Evolutionary conservation across 345 rosid genomes (phyloP).

Genomic region (Camelina hispida): DNA sequence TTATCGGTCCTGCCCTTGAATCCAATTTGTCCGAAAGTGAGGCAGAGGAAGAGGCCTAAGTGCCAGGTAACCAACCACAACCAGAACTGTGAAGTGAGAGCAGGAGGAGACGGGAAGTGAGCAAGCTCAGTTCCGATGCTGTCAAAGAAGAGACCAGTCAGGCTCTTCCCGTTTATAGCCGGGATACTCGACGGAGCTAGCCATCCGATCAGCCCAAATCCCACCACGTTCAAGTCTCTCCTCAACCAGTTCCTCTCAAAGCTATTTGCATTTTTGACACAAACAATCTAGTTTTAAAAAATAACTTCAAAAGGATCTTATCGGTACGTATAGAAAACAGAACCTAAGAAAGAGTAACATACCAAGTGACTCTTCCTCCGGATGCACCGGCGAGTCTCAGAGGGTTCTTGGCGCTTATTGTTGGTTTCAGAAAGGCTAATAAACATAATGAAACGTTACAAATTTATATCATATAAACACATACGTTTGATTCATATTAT

Average conservation of each 20-base stretch:
- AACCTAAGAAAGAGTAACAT: slow-evolving; percentile 4
- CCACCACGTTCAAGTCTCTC: slow-evolving; percentile 75
- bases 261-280: slow-evolving; percentile 46
- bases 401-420: slow-evolving; percentile 62
- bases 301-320: not conserved
- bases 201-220: slow-evolving; percentile 94
- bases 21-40: slow-evolving; percentile 96
- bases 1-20: slow-evolving; percentile 93
- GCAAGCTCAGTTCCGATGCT: slow-evolving; percentile 93
- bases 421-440: slow-evolving; percentile 65
- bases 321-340: not conserved
- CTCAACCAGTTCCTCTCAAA: slow-evolving; percentile 87
- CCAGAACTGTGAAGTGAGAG: slow-evolving; percentile 76
- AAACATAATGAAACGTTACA: no score
- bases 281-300: not conserved
- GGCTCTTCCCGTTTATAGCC: slow-evolving; percentile 80
- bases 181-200: slow-evolving; percentile 92
- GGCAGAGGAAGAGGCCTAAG: slow-evolving; percentile 77
- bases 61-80: slow-evolving; percentile 90
- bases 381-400: slow-evolving; percentile 53
- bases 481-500: not conserved
- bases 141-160: slow-evolving; percentile 89
- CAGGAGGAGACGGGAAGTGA: slow-evolving; percentile 90
- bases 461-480: not conserved
- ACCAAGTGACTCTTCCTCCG: slow-evolving; percentile 77